phyloP scores from a whole-genome alignment of 306 rosid genomes.

The Cicer chorassanicum region DNA sequence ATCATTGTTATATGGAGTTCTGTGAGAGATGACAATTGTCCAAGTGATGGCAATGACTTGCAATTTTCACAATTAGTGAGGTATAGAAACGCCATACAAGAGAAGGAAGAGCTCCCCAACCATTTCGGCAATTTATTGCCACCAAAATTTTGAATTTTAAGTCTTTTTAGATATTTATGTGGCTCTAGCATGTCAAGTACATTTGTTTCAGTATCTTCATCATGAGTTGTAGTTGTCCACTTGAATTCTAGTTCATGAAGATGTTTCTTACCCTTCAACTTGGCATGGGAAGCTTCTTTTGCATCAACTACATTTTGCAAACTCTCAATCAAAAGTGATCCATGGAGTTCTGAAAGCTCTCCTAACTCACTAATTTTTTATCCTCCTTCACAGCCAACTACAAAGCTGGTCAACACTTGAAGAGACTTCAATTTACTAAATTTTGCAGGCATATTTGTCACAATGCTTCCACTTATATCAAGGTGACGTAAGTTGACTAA shows the following conservation, averaged over 20 bases:
- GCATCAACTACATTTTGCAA: conserved; percentile 33
- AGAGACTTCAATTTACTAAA: conserved; percentile 36
- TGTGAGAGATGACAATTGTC: conserved; percentile 38
- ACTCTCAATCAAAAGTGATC: conserved; percentile 14
- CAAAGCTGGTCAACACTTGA: conserved; percentile 34
- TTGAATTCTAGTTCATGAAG: conserved; percentile 26
- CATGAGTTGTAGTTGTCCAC: conserved; percentile 28
- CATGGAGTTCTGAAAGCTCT: conserved; percentile 29
- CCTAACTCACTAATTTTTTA: conserved; percentile 35
- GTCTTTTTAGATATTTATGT: conserved; percentile 24
- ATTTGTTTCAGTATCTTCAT: not conserved
- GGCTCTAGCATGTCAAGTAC: conserved; percentile 31
- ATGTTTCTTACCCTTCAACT: conserved; percentile 21
- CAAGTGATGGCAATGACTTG: conserved; percentile 37
- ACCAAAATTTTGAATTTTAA: conserved; percentile 26
- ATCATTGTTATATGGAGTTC: conserved; percentile 14
- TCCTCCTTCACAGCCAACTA: conserved; percentile 13
- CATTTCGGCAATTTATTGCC: conserved; percentile 33
- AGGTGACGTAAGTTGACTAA: conserved; percentile 43
- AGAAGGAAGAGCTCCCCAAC: conserved; percentile 24
- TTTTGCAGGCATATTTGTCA: conserved; percentile 34
- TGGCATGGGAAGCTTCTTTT: not conserved
- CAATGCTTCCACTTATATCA: conserved; percentile 17
- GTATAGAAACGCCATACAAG: conserved; percentile 15
- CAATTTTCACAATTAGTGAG: conserved; percentile 1